Conservation (phyloP, 192 early-diverging fungal genomes). For the Lunasporangiospora selenospora region DNA sequence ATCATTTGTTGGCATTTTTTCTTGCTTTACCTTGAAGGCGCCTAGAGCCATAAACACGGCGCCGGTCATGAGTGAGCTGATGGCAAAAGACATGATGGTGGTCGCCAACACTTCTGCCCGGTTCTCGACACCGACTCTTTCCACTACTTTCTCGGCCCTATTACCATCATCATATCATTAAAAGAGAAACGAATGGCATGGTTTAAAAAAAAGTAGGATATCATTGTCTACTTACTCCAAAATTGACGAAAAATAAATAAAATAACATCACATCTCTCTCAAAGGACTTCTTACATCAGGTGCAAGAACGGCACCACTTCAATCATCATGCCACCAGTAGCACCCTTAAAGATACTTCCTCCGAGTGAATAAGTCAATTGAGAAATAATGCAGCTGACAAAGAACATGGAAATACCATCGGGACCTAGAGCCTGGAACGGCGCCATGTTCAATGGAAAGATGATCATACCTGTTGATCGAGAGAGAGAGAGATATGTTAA, state of each 20-base stretch:
- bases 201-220: constrained; percentile 1
- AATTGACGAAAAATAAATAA: neutral
- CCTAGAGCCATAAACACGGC: constrained; percentile 82
- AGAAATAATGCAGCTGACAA: constrained; percentile 75
- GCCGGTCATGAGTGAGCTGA: constrained; percentile 87
- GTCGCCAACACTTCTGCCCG: constrained; percentile 80
- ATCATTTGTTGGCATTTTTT: no score
- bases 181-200: constrained; percentile 1
- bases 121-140: constrained; percentile 55
- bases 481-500: neutral
- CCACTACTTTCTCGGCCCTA: constrained; percentile 65
- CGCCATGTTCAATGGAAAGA: constrained; percentile 83
- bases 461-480: constrained; percentile 69
- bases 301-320: constrained; percentile 92
- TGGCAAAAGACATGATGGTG: constrained; percentile 81
- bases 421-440: constrained; percentile 76
- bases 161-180: no score
- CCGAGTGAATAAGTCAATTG: constrained; percentile 80
- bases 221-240: constrained; percentile 2
- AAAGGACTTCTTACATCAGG: constrained; percentile 63
- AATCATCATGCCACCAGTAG: constrained; percentile 90
- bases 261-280: neutral
- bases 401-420: constrained; percentile 95
- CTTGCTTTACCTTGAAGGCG: constrained; percentile 65
- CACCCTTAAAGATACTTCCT: constrained; percentile 90